Evolutionary conservation across 352 stramenopile species (phyloP), one percentile per base, ranked within the genome.

Genomic region (Phytophthora nicotianae): DNA sequence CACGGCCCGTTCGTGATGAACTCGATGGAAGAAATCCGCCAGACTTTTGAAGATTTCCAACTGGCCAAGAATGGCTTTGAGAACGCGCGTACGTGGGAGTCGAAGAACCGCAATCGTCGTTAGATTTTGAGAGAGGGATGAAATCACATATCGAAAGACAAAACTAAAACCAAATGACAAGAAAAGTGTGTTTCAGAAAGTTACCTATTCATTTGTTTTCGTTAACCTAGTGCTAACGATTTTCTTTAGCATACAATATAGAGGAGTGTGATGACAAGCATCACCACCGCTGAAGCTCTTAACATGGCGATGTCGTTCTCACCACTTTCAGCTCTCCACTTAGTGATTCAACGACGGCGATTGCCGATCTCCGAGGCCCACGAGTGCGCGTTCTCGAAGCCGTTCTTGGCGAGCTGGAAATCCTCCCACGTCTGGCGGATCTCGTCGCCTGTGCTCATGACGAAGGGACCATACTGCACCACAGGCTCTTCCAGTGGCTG

Each of bases 1-100:
- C 76, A 88, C 54, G 81, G 81, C 16, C 82, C 82, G 4, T 94
- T 65, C 33, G 78, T 91, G 57, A 90, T 93, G 81, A 87, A 61
- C 3, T 77, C 61, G 1, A 32, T 67, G 0, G 42, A 71, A 2
- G 72, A 86, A 52, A 80, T 89, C 29, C 74, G 55, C 3, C 42
- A 86, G 32, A 77, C 74, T 43, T 62, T 77, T 6, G 48, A 57
- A 7, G 76, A 88, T 51, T 77, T 77, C 33, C 69, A 86, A 47
- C 24, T 35, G 1, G 58, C 50, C 7, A 67, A 73, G 50, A 89
- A 88, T 65, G 81, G 79, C 5, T 90, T 90, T 46, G 83, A 90
- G 58, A 81, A 83, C 46, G 75, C 74, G 1, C 55, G 24, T 9
- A 53, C 19, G 3, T 85, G 74, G 79, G 8, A 35, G 14, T 86